Conservation (phyloP, 768 basidiomycete species). For the Trametes cinnabarina region DNA sequence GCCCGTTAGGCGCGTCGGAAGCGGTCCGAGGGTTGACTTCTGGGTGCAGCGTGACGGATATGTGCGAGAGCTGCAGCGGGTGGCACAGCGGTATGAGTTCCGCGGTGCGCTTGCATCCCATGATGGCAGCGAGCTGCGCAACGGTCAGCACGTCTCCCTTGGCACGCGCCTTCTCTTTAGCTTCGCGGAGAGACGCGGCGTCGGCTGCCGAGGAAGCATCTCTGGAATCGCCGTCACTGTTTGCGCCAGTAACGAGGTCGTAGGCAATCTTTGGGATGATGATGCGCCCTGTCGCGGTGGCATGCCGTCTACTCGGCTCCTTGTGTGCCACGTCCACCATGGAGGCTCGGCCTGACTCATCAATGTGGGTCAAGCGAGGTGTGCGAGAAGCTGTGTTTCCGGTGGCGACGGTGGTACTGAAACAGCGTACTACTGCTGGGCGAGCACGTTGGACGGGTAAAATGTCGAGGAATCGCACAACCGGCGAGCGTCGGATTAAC, state of each 20-base stretch:
- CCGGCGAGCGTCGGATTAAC: constrained; percentile 14
- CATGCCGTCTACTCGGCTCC: constrained; percentile 54
- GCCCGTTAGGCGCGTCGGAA: constrained; percentile 16
- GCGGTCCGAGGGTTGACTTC: constrained; percentile 31
- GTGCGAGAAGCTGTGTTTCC: constrained; percentile 14
- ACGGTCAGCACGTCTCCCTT: constrained; percentile 75
- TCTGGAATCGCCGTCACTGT: neutral
- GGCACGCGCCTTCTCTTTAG: constrained; percentile 48
- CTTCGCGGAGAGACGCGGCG: constrained; percentile 29
- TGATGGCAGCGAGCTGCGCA: constrained; percentile 83
- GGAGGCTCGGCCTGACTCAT: constrained; percentile 61
- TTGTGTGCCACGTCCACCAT: constrained; percentile 86
- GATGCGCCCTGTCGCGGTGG: constrained; percentile 76
- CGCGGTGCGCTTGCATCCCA: constrained; percentile 82
- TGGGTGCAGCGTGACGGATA: constrained; percentile 61
- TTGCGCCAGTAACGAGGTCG: constrained; percentile 49
- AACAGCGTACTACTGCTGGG: constrained; percentile 11
- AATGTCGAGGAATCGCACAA: neutral
- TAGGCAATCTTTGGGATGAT: constrained; percentile 65
- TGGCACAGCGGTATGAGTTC: constrained; percentile 88
- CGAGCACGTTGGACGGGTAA: neutral
- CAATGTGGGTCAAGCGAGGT: constrained; percentile 64
- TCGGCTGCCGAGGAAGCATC: neutral
- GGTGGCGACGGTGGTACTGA: constrained; percentile 14
- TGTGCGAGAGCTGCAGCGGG: constrained; percentile 69